Base-by-base conservation (phyloP, 768 basidiomycete genomes). In the Hericium erinaceus region DNA sequence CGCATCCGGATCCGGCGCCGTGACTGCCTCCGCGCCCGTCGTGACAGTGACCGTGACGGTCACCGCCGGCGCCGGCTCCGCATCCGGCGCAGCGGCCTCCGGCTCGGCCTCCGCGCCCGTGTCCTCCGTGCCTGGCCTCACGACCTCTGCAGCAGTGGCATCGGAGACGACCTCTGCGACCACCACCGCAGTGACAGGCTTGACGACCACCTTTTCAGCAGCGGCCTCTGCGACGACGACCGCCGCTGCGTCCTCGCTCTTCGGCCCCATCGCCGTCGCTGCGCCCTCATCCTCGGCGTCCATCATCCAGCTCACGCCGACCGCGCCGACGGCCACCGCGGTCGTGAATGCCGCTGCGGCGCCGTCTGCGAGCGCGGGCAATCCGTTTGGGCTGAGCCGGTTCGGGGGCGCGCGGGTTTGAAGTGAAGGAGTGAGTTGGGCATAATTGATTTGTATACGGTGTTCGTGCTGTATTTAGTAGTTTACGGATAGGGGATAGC, bases 121-220 rank as follows among this genome's bases (percentile, higher is more conserved):
- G 12, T 53, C 40, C 57, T 24, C 48, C 53, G 8, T 12, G 39
- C 11, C 40, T 3, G 64, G 12, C 1, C 81, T 80, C 52, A 12
- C 80, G 79, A 1, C 78, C 80, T 11, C 64, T 39, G 0, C 65
- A 7, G 65, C 66, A 59, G 52, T 24, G 10, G 52, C 2, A 1
- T 58, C 38, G 16, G 48, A 15, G 13, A 44, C 18, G 40, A 40
- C 6, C 26, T 24, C 15, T 18, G 41, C 48, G 26, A 22, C 22
- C 22, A 22, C 22, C 22, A 22, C 22, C 22, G 52, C 22, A 20
- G 28, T 15, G 9, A 28, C 20, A 10, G 22, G 22, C 22, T 16
- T 28, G 8, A 28, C 20, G 11, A 22, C 24, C 16, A 33, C 52
- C 55, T 20, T 46, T 48, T 26, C 53, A 28, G 46, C 44, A 5